Percentiles rank a stretch among this genome's conserved stretches.
Conservation (phyloP, 495 filamentous ascomycete species). For the Penicillium simplicissimum region DNA sequence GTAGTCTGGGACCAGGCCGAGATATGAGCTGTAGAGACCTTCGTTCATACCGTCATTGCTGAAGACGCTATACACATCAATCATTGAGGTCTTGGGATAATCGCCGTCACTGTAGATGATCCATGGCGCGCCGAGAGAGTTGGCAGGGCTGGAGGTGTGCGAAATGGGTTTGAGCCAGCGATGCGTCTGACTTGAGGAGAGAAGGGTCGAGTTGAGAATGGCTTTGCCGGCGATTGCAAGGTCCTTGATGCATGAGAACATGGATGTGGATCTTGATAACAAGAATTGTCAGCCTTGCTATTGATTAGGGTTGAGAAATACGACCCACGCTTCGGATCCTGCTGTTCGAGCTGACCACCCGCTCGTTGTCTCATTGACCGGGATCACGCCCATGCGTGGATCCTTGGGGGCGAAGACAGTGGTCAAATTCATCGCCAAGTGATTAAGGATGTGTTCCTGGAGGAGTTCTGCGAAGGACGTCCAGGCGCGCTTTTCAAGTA, state of each 20-base stretch:
- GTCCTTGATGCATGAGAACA: constrained; percentile 32
- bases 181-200: constrained; percentile 36
- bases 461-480: constrained; percentile 43
- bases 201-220: constrained; percentile 50
- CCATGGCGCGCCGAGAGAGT: constrained; percentile 46
- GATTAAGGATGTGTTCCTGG: constrained; percentile 37
- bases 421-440: constrained; percentile 41
- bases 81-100: constrained; percentile 34
- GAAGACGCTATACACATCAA: constrained; percentile 53
- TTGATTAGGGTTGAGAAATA: neutral
- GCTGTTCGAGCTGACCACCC: constrained; percentile 18
- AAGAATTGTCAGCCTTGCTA: constrained; percentile 4
- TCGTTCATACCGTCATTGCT: constrained; percentile 44
- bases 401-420: constrained; percentile 42
- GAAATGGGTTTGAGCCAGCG: constrained; percentile 51
- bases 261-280: constrained; percentile 24
- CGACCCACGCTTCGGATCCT: constrained; percentile 28
- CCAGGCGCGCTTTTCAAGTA: constrained; percentile 51
- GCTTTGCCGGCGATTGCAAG: constrained; percentile 42
- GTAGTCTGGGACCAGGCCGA: constrained; percentile 52
- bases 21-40: constrained; percentile 43
- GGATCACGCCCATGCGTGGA: constrained; percentile 42
- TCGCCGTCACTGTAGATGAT: constrained; percentile 34
- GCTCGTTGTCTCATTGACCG: constrained; percentile 26
- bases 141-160: constrained; percentile 48